Evolutionary conservation across 805 yeast genomes (phyloP).

Genomic region (Lipomyces orientalis): DNA sequence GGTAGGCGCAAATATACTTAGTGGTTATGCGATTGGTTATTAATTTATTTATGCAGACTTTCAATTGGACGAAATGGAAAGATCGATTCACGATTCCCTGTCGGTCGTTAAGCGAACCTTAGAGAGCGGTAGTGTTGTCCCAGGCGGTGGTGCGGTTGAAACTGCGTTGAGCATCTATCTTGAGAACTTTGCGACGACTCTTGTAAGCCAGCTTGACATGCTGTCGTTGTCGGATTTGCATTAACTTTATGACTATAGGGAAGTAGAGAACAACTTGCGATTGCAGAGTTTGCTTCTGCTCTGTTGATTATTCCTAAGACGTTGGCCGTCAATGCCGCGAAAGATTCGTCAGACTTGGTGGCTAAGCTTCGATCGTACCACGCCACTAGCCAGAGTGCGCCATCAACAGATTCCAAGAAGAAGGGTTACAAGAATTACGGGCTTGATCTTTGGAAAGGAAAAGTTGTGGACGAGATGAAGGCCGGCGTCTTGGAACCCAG

Average conservation of each 20-base stretch:
- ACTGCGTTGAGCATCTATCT: constrained; percentile 91
- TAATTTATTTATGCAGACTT: constrained; percentile 55
- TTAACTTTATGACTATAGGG: constrained; percentile 50
- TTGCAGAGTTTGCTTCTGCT: constrained; percentile 95
- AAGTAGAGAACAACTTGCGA: constrained; percentile 95
- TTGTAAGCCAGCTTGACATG: constrained; percentile 43
- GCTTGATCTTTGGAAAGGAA: constrained; percentile 87
- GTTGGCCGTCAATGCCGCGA: constrained; percentile 95
- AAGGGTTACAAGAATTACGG: constrained; percentile 90
- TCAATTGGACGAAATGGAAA: constrained; percentile 96
- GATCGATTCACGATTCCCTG: constrained; percentile 92
- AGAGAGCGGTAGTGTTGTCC: constrained; percentile 92
- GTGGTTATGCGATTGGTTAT: background rate
- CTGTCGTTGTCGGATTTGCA: background rate
- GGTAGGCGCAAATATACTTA: constrained; percentile 34
- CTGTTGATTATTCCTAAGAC: constrained; percentile 94
- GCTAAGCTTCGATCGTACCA: constrained; percentile 96
- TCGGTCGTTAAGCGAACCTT: constrained; percentile 94
- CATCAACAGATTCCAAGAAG: constrained; percentile 81
- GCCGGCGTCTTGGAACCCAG: constrained; percentile 97
- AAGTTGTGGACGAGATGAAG: constrained; percentile 80
- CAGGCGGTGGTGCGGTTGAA: constrained; percentile 99
- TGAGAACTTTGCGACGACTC: constrained; percentile 97
- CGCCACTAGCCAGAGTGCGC: constrained; percentile 89
- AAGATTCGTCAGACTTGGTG: constrained; percentile 91